Base-by-base conservation (phyloP, 495 filamentous ascomycete genomes). In the Neurospora tetraspora region DNA sequence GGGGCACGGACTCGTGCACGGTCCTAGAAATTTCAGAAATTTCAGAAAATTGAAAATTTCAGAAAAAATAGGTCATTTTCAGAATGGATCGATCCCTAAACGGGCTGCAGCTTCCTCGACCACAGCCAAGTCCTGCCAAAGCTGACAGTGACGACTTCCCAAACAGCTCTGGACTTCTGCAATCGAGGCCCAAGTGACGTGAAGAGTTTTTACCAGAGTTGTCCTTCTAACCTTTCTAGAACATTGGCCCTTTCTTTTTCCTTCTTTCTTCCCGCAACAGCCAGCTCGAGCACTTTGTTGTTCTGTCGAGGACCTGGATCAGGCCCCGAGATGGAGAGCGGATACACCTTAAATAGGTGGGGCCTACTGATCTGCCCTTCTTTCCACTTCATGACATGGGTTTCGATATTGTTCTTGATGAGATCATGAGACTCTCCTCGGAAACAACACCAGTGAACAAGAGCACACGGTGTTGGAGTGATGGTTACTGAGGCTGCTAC, bases 111-210 rank as follows among this genome's bases (percentile, higher is more conserved):
- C 47, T 61, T 61, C 71, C 45, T 61, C 71, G 43, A 68, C 12
- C 20, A 72, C 34, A 53, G 36, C 45, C 71, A 71, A 71, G 65
- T 59, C 65, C 71, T 47, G 36, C 39, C 23, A 59, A 71, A 42
- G 2, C 43, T 39, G 47, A n/a, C 45, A 20, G 3, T 20, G 8
- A 20, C n/a, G 18, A 43, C 6, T 43, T 59, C 31, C 11, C 34
- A 68, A 39, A 53, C 23, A 18, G 39, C 43, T 59, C 70, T 71
- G 45, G 70, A 43, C 16, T 42, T 42, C 40, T 59, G 47, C 47
- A 59, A 59, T 59, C 11, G 47, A 14, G 47, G 47, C 20, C 20
- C 20, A 59, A 69, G 71, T 72, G 71, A 72, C 71, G 31, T 43
- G 71, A 69, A 69, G 38, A 72, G 37, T 69, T 72, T 72, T 68